Conservation (phyloP, 225 moss, liverwort and hornwort species). For the Polytrichum commune region DNA sequence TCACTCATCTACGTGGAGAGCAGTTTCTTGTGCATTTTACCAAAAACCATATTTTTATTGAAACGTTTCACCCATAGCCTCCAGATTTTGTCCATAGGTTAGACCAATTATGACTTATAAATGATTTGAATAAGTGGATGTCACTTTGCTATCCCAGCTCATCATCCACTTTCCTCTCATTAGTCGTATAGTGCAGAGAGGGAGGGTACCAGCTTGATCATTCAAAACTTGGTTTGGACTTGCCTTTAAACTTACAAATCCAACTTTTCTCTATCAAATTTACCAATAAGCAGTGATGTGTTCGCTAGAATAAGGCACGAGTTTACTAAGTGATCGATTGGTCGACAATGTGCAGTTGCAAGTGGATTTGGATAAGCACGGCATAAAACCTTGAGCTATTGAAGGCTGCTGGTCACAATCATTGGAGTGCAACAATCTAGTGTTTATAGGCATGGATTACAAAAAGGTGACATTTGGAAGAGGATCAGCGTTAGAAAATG, state of each 20-base stretch:
- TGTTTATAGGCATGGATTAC: not conserved
- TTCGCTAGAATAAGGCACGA: not conserved
- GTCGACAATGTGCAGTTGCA: not conserved
- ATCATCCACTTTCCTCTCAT: no score
- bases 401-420: not conserved
- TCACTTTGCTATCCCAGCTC: no score
- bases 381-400: not conserved
- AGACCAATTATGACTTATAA: no score
- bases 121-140: no score
- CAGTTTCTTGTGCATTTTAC: not conserved
- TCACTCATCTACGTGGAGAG: no score
- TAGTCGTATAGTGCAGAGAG: no score
- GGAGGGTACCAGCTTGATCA: no score
- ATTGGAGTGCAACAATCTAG: not conserved
- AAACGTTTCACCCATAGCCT: no score
- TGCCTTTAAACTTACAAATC: not conserved
- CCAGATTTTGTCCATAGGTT: no score
- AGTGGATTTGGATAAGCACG: not conserved
- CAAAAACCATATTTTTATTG: not conserved
- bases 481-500: not conserved
- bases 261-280: not conserved
- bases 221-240: no score
- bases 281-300: not conserved
- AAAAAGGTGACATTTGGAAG: not conserved
- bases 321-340: not conserved